Evolutionary conservation across 805 yeast genomes (phyloP), one percentile per base, ranked within the genome.

Genomic region (Yarrowia sp.): DNA sequence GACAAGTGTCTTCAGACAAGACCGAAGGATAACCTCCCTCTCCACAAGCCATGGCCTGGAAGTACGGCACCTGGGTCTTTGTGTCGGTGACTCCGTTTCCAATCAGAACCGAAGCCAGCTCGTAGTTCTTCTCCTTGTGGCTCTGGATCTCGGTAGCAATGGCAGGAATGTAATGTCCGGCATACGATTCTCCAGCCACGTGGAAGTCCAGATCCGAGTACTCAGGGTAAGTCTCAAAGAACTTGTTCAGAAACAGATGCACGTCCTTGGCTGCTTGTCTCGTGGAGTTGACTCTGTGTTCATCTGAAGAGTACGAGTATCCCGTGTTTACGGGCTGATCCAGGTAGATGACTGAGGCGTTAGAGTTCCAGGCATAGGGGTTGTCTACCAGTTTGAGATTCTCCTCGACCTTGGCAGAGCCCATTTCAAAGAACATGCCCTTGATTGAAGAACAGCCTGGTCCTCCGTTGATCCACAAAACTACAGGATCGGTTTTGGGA

Each of bases 311-410:
- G 77, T 89, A 88, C 0, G 97, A 92, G 79, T 86, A 94, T 20
- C 98, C 98, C 39, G 91, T 97, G 67, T 90, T 90, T 46, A 93
- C 90, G 3, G 98, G 98, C 78, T 94, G 98, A 77, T 94, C 98
- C 69, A 94, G 83, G 80, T 89, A 94, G 70, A 94, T 89, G 30
- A 94, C 91, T 34, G 93, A 86, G 20, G 98, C 98, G 74, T 92
- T 91, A 72, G 83, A 81, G 78, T 93, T 94, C 98, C 98, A 94
- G 0, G 97, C 88, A 79, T 86, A 81, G 19, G 95, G 95, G 79
- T 94, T 94, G 77, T 79, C 81, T 38, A 85, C 84, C n/a, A 96
- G 92, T 73, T 86, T 84, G 71, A 89, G 78, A 43, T 86, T 83
- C 46, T 84, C 76, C 60, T 86, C 83, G 68, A 94, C 86, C 13